phyloP scores from a whole-genome alignment of 176 grass and related monocot species.

The Oryza punctata region DNA sequence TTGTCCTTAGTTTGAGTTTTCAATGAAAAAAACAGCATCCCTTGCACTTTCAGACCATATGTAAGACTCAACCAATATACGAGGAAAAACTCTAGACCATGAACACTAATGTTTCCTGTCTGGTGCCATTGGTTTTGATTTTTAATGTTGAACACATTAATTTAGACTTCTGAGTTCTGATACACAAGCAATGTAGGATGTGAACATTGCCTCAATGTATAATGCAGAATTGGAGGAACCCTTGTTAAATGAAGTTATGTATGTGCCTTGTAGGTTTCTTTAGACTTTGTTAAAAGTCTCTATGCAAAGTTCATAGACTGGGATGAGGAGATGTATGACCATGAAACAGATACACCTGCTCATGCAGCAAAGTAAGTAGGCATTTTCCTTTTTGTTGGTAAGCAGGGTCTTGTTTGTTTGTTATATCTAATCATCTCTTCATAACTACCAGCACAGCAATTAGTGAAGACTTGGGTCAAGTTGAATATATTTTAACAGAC shows the following conservation, averaged over 20 bases:
- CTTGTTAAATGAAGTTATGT: conserved; percentile 16
- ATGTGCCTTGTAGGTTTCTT: conserved; percentile 74
- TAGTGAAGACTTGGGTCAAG: conserved; percentile 98
- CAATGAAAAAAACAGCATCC: neutral
- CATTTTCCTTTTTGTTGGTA: conserved; percentile 7
- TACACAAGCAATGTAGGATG: conserved; percentile 11
- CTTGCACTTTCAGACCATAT: conserved; percentile 1
- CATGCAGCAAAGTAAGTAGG: conserved; percentile 85
- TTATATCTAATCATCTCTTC: conserved; percentile 21
- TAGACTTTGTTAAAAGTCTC: conserved; percentile 91
- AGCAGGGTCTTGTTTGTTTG: conserved; percentile 14
- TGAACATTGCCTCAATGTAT: conserved; percentile 5
- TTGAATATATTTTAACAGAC: conserved; percentile 99
- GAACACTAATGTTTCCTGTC: neutral
- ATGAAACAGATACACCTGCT: conserved; percentile 81
- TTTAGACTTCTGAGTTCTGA: neutral
- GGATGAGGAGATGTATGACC: conserved; percentile 97
- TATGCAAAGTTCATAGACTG: conserved; percentile 99
- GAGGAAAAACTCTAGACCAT: neutral
- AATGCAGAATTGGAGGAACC: conserved; percentile 10
- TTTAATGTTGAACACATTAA: too few species aligned
- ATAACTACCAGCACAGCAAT: conserved; percentile 95
- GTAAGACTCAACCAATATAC: neutral
- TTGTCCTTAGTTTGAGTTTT: neutral
- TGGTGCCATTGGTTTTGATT: neutral